Percentiles rank a stretch among this genome's conserved stretches.
These are phyloP conservation scores for Pichia phayaonensis DNA, from an alignment of 805 yeast species.

Conservation along the genomic window DNA sequence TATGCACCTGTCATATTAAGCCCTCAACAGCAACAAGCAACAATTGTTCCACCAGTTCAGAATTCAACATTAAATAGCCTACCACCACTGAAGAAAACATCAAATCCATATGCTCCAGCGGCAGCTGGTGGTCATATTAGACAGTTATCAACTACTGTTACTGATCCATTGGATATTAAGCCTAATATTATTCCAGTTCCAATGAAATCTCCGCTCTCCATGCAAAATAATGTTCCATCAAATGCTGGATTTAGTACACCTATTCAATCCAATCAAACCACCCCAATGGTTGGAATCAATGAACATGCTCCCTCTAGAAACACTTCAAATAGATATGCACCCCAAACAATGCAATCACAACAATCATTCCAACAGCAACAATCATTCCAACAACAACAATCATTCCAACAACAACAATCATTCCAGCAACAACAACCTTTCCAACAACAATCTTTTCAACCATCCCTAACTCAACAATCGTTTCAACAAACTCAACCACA, in stretches of 20 bases:
- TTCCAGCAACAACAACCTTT: constrained; percentile 2
- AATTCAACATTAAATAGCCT: background rate
- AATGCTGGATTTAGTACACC: background rate
- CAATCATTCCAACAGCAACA: background rate
- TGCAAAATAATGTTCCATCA: background rate
- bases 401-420: background rate
- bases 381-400: background rate
- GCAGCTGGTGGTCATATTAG: constrained; percentile 26
- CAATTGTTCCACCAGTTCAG: background rate
- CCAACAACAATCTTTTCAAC: no score
- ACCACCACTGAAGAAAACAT: constrained; percentile 8
- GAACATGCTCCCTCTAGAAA: background rate
- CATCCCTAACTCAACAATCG: background rate
- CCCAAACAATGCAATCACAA: background rate
- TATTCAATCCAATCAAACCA: background rate
- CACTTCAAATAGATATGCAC: constrained; percentile 1
- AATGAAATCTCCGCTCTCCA: constrained; percentile 14
- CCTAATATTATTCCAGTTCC: constrained; percentile 27
- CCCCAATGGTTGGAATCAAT: background rate
- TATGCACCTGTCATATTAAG: constrained; percentile 16
- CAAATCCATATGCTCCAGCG: constrained; percentile 28
- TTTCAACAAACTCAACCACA: background rate
- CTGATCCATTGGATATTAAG: constrained; percentile 17
- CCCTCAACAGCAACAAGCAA: constrained; percentile 8
- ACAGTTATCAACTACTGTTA: constrained; percentile 16